A percentile compares a stretch with the other conserved stretches of the same genome.
These are phyloP conservation scores for Santalum album DNA, from an alignment of 164 flowering plant genomes.

Conservation along the genomic window DNA sequence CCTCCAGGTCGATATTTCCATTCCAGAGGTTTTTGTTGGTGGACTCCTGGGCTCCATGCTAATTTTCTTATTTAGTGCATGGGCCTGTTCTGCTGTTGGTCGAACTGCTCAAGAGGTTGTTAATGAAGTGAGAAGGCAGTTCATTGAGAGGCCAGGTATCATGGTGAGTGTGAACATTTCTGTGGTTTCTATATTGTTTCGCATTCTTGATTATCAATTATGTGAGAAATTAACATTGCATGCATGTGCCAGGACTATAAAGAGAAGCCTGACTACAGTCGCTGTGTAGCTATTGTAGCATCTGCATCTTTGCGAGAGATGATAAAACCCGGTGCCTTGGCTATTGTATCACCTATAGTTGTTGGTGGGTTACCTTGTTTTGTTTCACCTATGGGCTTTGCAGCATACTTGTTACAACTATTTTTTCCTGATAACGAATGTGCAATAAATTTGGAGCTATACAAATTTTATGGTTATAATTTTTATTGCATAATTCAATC, in stretches of 20 bases:
- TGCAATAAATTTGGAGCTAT: not conserved
- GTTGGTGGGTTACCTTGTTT: slow-evolving; percentile 50
- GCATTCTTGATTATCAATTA: not conserved
- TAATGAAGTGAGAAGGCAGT: slow-evolving; percentile 95
- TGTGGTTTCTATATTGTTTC: not conserved
- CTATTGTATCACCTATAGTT: slow-evolving; percentile 74
- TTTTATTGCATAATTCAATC: no score
- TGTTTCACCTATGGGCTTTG: not conserved
- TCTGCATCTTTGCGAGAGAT: slow-evolving; percentile 96
- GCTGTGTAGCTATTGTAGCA: slow-evolving; percentile 97
- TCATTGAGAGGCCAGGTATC: slow-evolving; percentile 97
- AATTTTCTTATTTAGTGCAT: slow-evolving; percentile 91
- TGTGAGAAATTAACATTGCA: not conserved
- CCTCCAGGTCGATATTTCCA: slow-evolving; percentile 91
- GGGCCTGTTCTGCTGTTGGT: slow-evolving; percentile 99
- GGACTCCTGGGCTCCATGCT: slow-evolving; percentile 99
- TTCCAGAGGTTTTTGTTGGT: slow-evolving; percentile 95
- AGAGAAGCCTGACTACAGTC: slow-evolving; percentile 95
- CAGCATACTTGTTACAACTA: not conserved
- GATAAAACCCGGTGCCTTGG: slow-evolving; percentile 99
- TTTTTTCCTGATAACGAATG: not conserved
- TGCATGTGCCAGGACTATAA: slow-evolving; percentile 55
- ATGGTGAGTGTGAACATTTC: slow-evolving; percentile 51
- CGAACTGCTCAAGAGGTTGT: slow-evolving; percentile 99
- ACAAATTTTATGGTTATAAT: no score